These are phyloP conservation scores for Phytophthora pluvialis DNA, from an alignment of 352 stramenopile genomes.

Conservation along the genomic window DNA sequence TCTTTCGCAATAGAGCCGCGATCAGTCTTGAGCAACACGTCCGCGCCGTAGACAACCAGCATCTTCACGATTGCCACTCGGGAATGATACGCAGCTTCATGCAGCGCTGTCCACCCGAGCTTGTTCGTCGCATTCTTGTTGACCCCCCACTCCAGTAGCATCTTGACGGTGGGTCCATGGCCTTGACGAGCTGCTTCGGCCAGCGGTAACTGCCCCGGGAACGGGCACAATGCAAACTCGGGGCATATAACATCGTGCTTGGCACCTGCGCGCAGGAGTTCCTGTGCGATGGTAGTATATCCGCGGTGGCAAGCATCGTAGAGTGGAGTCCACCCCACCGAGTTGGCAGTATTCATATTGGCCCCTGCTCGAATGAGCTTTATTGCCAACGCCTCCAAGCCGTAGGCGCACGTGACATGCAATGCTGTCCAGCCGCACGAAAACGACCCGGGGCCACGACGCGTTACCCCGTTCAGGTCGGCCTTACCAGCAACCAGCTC, in stretches of 20 bases:
- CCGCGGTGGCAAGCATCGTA: constrained; percentile 82
- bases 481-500: constrained; percentile 62
- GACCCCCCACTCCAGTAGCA: constrained; percentile 80
- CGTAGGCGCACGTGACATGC: constrained; percentile 82
- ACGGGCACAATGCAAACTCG: constrained; percentile 82
- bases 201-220: constrained; percentile 66
- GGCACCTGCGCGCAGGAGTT: constrained; percentile 71
- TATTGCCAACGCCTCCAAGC: constrained; percentile 70
- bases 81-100: constrained; percentile 83
- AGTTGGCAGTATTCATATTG: constrained; percentile 75
- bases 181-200: constrained; percentile 78
- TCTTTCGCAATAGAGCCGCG: constrained; percentile 75
- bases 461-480: constrained; percentile 70
- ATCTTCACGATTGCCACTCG: constrained; percentile 76
- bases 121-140: constrained; percentile 81
- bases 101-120: constrained; percentile 79
- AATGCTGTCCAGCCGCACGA: constrained; percentile 81
- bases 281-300: constrained; percentile 62
- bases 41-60: constrained; percentile 78
- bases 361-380: constrained; percentile 75
- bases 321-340: constrained; percentile 76
- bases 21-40: constrained; percentile 68
- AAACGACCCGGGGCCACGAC: constrained; percentile 73
- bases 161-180: constrained; percentile 64
- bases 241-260: constrained; percentile 72